Base-by-base conservation (phyloP, 331 rosid genomes). In the Malus hybrid region DNA sequence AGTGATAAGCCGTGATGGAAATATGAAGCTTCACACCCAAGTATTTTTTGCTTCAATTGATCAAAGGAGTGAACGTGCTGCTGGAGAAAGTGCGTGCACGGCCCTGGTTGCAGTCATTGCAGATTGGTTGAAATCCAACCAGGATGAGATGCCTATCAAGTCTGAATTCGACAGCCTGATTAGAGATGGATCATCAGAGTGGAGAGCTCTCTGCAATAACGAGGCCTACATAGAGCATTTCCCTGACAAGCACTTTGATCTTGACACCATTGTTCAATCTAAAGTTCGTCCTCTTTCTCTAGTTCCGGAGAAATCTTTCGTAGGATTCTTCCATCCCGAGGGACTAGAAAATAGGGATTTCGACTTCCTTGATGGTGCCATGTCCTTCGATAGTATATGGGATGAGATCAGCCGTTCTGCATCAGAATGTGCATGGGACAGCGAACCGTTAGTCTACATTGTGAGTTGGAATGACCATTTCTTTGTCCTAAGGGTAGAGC, bases 381-480 rank as follows among this genome's bases (percentile, higher is more conserved):
- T 95, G 99, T 90, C 96, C 52, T 95, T 95, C 32, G 99, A 95
- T 79, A 92, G 88, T 86, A 88, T 95, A 24, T 95, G 99, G 99
- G 99, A 95, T 68, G 99, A 95, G 85, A 92, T 95, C 67, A 81
- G 88, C 84, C 86, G 70, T n/a, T 79, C 82, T 46, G 97, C 76
- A 75, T 80, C 80, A 0, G 90, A 87, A 50, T 88, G 88, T 78
- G 73, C 80, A 12, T 59, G 76, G 44, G 82, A 73, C 34, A 78
- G 77, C 20, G 91, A 89, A 79, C 88, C 98, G 19, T 86, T 74
- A 54, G 83, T 92, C 78, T 95, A 85, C 39, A 88, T 95, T 29
- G 93, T 95, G 59, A 89, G 99, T 78, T 95, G 99, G 99, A 95
- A 95, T 70, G 99, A 95, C 73, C 99, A 95, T 85, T 95, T 95